phyloP scores from a whole-genome alignment of 345 rosid genomes.

The Raphanus raphanistrum region DNA sequence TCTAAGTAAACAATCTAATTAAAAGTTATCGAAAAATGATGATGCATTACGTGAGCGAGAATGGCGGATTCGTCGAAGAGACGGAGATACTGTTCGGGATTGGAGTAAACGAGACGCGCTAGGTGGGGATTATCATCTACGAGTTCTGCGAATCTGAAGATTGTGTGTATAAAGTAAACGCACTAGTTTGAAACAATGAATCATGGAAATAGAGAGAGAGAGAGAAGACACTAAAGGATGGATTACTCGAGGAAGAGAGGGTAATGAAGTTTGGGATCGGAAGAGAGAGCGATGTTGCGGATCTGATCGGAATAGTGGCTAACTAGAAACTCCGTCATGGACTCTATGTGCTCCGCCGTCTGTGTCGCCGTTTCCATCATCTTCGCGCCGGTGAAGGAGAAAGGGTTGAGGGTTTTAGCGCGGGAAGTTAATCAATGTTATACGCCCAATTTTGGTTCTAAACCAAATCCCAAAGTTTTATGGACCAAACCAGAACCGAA shows the following conservation, averaged over 20 bases:
- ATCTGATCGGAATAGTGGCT: conserved; percentile 59
- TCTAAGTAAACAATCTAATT: too few species aligned
- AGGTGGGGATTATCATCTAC: conserved; percentile 63
- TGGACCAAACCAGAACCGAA: too few species aligned
- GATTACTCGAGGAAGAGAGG: conserved; percentile 68
- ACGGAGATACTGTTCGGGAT: conserved; percentile 57
- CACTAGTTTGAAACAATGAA: background rate
- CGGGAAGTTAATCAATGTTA: conserved; percentile 25
- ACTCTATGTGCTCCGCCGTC: conserved; percentile 40
- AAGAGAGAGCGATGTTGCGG: conserved; percentile 57
- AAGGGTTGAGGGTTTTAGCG: conserved; percentile 9
- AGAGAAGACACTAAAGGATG: background rate
- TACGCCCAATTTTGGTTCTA: background rate
- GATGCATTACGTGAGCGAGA: conserved; percentile 61
- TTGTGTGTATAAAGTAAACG: background rate
- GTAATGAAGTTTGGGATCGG: conserved; percentile 82
- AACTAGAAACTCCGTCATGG: conserved; percentile 62
- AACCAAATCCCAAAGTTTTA: too few species aligned
- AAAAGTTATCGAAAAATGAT: too few species aligned
- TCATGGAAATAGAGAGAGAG: background rate
- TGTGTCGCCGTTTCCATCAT: conserved; percentile 35
- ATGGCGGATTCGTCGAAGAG: conserved; percentile 70
- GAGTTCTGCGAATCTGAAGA: conserved; percentile 71
- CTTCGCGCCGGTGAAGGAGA: background rate
- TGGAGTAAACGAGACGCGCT: conserved; percentile 57